Evolutionary conservation across 2,329 filamentous ascomycete species (phyloP).

Genomic region (Penicillium sp.): DNA sequence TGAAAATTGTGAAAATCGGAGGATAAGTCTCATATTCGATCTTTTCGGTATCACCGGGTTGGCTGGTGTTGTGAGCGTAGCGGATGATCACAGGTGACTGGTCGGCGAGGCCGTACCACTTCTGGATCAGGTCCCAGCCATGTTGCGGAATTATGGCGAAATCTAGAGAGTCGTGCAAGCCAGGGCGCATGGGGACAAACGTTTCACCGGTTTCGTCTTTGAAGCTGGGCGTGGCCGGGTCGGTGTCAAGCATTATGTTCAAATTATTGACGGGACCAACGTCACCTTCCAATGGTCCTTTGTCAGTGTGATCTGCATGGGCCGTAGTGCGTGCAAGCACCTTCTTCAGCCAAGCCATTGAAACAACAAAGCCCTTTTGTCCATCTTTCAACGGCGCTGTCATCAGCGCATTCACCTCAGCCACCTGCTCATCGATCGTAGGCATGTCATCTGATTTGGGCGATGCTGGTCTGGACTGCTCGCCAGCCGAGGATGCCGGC

Average conservation of each 20-base stretch:
- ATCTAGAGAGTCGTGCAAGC: conserved; percentile 62
- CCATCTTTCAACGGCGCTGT: conserved; percentile 63
- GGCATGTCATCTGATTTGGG: conserved; percentile 34
- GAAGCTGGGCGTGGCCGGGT: conserved; percentile 40
- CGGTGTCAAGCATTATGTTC: conserved; percentile 67
- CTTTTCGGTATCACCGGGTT: conserved; percentile 62
- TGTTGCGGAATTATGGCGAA: conserved; percentile 75
- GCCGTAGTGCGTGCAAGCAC: conserved; percentile 66
- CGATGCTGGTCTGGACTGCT: conserved; percentile 26
- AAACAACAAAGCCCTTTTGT: conserved; percentile 75
- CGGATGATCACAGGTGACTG: conserved; percentile 72
- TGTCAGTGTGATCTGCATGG: conserved; percentile 56
- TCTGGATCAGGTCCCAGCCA: conserved; percentile 77
- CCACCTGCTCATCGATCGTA: conserved; percentile 69
- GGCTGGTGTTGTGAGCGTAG: conserved; percentile 71
- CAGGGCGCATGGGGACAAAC: conserved; percentile 73
- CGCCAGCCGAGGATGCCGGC: conserved; percentile 29
- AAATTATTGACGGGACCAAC: conserved; percentile 86
- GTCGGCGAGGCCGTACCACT: conserved; percentile 76
- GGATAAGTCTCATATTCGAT: conserved; percentile 81
- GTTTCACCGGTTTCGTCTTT: conserved; percentile 48
- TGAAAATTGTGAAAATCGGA: conserved; percentile 79
- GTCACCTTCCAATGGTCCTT: conserved; percentile 60
- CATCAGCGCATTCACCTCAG: conserved; percentile 64
- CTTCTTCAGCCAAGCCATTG: conserved; percentile 72